Conservation (phyloP, 2,329 filamentous ascomycete species). For the Colletotrichum chlorophyti region DNA sequence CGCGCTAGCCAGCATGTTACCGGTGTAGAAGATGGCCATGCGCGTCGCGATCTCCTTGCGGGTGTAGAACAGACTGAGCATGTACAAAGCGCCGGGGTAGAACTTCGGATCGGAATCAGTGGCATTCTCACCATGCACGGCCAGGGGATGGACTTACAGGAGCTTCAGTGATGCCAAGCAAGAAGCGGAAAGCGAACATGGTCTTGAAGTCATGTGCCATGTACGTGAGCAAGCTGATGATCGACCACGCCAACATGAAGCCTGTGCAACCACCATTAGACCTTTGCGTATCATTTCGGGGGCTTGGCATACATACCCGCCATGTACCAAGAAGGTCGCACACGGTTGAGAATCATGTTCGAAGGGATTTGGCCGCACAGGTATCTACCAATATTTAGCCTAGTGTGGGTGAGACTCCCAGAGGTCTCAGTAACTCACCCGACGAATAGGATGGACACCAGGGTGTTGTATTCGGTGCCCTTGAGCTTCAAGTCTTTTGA, state of each 20-base stretch:
- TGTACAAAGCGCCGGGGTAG: conserved; percentile 27
- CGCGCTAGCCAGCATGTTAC: conserved; percentile 51
- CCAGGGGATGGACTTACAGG: background rate
- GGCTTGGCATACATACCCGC: conserved; percentile 9
- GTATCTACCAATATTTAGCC: conserved; percentile 2
- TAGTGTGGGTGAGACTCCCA: conserved; percentile 32
- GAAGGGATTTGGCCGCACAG: conserved; percentile 34
- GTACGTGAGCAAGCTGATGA: conserved; percentile 18
- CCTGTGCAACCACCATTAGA: conserved; percentile 1
- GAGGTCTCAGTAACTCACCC: conserved; percentile 35
- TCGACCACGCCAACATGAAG: conserved; percentile 27
- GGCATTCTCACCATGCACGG: background rate
- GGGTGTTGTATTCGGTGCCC: conserved; percentile 37
- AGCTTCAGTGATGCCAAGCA: conserved; percentile 26
- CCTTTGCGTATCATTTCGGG: background rate
- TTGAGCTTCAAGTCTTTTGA: conserved; percentile 37
- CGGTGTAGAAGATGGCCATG: conserved; percentile 52
- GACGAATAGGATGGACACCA: conserved; percentile 25
- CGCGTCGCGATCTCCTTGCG: conserved; percentile 33
- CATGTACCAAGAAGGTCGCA: conserved; percentile 29
- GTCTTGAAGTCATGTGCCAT: conserved; percentile 12
- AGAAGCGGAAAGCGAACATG: conserved; percentile 23
- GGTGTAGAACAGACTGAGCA: conserved; percentile 28
- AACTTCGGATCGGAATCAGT: conserved; percentile 23
- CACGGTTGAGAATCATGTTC: conserved; percentile 41